Evolutionary conservation across 2,329 filamentous ascomycete genomes (phyloP), one percentile per base, ranked within the genome.

Genomic region (Monosporascus ibericus): DNA sequence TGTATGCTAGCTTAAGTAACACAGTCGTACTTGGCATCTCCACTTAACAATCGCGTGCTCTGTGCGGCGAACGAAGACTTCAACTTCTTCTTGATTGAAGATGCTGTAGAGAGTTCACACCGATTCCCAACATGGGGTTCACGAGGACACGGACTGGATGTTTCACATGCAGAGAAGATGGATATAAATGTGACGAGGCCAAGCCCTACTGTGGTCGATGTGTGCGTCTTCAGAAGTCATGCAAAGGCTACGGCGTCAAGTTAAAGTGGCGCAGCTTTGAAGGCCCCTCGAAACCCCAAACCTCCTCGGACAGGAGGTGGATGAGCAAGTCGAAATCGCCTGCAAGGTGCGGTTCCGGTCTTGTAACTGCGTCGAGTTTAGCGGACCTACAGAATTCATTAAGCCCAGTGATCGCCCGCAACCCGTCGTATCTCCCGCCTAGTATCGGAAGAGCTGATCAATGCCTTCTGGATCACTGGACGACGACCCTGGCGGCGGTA

Each of bases 131-230:
- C 30, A 34, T 34, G 56, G 50, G 59, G 15, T 64, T 64, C 53
- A 60, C 56, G 38, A 60, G 63, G 20, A 64, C 63, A 2, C 57
- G 63, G 40, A 65, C 63, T 7, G 64, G 64, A 6, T 66, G 64
- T 24, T 59, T 60, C 48, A 66, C 64, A n/a, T 62, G 51, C 46
- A 60, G 64, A 9, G 64, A 63, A 25, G 65, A 68, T n/a, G 66
- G 66, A 8, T 68, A 68, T 42, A 68, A 68, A 48, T 68, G 66
- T 38, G 66, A 68, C 36, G 66, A 68, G 55, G 54, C 60, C 24
- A 67, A 61, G 37, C 66, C 66, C 7, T 57, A 56, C 40, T 68
- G 66, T 15, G 59, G 61, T 27, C 60, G 66, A 46, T 68, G 66
- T 15, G 46, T 59, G 40, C 64, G 66, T 6, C 63, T 68, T 4